Evolutionary conservation across 495 filamentous ascomycete species (phyloP).

Genomic region (Gamarada debralockiae): DNA sequence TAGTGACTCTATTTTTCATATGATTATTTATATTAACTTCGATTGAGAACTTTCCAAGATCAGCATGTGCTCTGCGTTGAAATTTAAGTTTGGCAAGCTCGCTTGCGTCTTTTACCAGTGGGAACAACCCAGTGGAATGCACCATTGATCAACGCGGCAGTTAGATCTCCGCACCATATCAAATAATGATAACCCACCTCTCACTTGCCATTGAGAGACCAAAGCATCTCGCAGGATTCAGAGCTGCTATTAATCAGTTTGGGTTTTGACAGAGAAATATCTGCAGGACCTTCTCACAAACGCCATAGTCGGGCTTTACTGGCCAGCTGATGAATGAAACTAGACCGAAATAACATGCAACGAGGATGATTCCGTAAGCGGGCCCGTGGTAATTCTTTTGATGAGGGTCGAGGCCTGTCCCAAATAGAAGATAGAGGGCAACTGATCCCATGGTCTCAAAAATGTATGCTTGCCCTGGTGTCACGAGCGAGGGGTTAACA

Average conservation of each 20-base stretch:
- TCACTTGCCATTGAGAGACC: slow-evolving; percentile 2
- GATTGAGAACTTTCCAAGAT: no score
- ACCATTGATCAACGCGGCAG: background rate
- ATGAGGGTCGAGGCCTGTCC: slow-evolving; percentile 54
- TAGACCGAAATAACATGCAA: slow-evolving; percentile 45
- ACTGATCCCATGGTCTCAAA: slow-evolving; percentile 41
- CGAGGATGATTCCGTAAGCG: slow-evolving; percentile 49
- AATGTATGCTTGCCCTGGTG: slow-evolving; percentile 33
- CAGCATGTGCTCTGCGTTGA: no score
- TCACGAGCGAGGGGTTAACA: slow-evolving; percentile 20
- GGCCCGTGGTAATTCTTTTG: slow-evolving; percentile 50
- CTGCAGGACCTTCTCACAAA: no score
- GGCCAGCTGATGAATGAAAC: slow-evolving; percentile 41
- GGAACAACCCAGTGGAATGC: background rate
- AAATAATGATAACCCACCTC: slow-evolving; percentile 1
- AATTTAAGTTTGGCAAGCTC: no score
- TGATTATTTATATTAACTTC: no score
- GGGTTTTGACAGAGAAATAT: no score
- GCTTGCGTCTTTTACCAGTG: no score
- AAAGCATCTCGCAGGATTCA: slow-evolving; percentile 30
- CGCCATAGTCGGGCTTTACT: slow-evolving; percentile 41
- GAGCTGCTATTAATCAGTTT: no score
- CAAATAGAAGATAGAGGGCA: slow-evolving; percentile 37
- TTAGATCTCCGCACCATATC: background rate
- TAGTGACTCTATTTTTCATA: no score